Conservation (phyloP, 768 basidiomycete genomes). For the Nidularia sp. region DNA sequence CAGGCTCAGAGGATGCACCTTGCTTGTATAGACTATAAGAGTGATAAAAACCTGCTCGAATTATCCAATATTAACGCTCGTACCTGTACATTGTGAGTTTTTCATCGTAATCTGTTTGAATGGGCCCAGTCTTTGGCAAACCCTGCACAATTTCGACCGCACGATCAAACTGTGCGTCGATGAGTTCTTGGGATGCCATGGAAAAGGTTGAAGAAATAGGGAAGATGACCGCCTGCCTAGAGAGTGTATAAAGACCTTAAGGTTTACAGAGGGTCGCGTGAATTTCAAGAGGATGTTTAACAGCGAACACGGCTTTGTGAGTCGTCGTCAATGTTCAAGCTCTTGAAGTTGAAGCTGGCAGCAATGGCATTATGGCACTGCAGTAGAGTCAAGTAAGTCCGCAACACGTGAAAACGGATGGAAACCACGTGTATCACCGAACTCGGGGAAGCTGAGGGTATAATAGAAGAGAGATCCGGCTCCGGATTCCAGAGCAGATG, state of each 20-base stretch:
- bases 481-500: no score
- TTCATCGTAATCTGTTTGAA: constrained; percentile 94
- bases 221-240: no score
- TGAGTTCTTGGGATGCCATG: constrained; percentile 65
- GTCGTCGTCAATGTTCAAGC: no score
- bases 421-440: no score
- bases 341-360: no score
- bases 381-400: not conserved
- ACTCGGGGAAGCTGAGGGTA: no score
- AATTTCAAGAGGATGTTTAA: not conserved
- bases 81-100: constrained; percentile 92
- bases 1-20: constrained; percentile 42
- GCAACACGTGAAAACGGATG: constrained; percentile 1
- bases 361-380: not conserved
- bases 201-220: not conserved
- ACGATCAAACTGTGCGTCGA: constrained; percentile 85
- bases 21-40: constrained; percentile 81
- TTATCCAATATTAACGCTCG: constrained; percentile 10
- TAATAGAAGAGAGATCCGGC: no score
- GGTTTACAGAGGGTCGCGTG: not conserved
- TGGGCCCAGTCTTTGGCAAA: constrained; percentile 89
- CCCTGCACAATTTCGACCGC: constrained; percentile 94
- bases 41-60: constrained; percentile 4
- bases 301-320: not conserved
- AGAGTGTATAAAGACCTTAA: no score